A percentile compares a stretch with the other conserved stretches of the same genome.
Conservation (phyloP, 371 early-diverging fungal genomes). For the Chytridium lagenaria region DNA sequence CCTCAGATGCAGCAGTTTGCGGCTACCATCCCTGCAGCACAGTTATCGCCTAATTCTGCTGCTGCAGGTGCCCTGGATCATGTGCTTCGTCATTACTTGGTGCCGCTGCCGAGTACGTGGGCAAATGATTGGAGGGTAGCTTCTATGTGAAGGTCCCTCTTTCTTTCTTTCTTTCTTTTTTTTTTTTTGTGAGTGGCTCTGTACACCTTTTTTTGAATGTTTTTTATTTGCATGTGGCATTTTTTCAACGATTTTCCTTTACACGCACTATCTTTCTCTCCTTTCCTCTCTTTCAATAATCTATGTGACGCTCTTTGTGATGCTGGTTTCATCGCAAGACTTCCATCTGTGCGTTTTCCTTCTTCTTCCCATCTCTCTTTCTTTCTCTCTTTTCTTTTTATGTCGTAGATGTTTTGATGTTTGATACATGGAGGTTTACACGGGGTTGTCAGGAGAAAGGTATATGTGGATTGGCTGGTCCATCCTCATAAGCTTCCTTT, state of each 20-base stretch:
- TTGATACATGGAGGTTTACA: neutral
- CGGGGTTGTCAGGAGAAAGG: too few relatives aligned
- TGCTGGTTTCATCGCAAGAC: neutral
- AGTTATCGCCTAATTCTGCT: neutral
- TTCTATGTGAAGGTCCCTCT: slow-evolving; percentile 2
- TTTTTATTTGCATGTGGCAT: neutral
- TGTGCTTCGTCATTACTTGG: neutral
- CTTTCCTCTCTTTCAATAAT: neutral
- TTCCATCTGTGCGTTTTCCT: neutral
- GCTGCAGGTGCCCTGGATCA: neutral
- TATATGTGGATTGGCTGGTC: neutral
- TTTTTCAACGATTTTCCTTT: too few relatives aligned
- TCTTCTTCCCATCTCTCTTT: neutral
- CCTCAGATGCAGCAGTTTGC: neutral
- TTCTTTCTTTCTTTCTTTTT: too few relatives aligned
- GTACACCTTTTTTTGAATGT: neutral
- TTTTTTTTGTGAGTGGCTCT: neutral
- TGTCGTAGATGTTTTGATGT: neutral
- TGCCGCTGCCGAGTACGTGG: neutral
- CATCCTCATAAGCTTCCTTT: too few relatives aligned
- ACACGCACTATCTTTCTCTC: neutral
- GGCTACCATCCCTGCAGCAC: neutral
- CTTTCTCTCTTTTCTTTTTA: neutral
- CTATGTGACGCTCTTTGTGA: neutral
- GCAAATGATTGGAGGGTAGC: neutral